Evolutionary conservation across 371 early-diverging fungal genomes (phyloP).

Genomic region (Saksenaea oblongispora): DNA sequence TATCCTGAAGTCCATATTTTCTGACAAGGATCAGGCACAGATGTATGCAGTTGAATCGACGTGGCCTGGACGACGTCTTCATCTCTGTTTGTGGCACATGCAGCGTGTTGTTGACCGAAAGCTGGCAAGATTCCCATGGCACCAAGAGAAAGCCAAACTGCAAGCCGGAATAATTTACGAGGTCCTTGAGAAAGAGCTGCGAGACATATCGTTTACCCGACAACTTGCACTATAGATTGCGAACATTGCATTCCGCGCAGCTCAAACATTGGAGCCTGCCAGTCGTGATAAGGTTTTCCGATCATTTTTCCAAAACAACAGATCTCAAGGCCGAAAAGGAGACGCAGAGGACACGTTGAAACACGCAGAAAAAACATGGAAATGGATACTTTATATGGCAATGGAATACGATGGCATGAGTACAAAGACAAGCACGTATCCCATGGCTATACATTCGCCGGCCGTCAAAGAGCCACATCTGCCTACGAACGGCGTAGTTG

Average conservation of each 20-base stretch:
- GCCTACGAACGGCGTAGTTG: not conserved
- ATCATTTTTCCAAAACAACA: not conserved
- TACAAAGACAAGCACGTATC: not conserved
- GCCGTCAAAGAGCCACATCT: not conserved
- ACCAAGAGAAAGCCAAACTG: no score
- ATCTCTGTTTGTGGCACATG: conserved; percentile 2
- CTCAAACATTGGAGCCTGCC: no score
- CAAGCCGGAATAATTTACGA: no score
- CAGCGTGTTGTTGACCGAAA: not conserved
- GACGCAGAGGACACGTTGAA: not conserved
- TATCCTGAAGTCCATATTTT: not conserved
- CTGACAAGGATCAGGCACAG: conserved; percentile 1
- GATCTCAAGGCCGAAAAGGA: not conserved
- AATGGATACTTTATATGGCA: not conserved
- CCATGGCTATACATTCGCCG: not conserved
- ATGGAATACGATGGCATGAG: not conserved
- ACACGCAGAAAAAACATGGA: not conserved
- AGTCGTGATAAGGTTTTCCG: no score
- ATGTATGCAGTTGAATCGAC: not conserved
- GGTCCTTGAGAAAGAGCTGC: no score
- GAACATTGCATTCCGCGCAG: no score
- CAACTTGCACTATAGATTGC: no score
- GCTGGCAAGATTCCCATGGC: no score
- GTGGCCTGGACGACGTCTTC: not conserved
- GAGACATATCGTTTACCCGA: no score